These are phyloP conservation scores for Olyra latifolia DNA, from an alignment of 176 grass and related monocot genomes.

Conservation along the genomic window DNA sequence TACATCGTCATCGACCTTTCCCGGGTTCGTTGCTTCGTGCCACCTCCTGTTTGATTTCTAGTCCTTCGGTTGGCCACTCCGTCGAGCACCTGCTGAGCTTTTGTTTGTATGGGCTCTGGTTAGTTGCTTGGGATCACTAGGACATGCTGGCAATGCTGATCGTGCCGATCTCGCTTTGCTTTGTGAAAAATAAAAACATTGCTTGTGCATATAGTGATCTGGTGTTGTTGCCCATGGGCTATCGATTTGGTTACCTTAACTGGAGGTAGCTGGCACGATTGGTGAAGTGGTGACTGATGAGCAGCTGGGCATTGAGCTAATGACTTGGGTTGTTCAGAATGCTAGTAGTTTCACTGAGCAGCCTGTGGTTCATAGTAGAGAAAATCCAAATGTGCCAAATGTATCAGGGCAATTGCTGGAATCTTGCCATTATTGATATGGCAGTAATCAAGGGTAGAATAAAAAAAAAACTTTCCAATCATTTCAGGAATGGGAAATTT, in stretches of 20 bases:
- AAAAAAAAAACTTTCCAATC: neutral
- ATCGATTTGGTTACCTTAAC: neutral
- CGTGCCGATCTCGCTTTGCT: neutral
- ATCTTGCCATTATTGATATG: neutral
- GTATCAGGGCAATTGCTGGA: neutral
- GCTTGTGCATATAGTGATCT: neutral
- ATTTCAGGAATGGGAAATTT: neutral
- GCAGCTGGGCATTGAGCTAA: neutral
- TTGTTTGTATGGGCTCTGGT: neutral
- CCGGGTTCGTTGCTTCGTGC: conserved; percentile 45
- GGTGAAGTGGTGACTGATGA: conserved; percentile 1
- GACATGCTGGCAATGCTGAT: neutral
- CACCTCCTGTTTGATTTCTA: neutral
- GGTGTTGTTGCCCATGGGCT: neutral
- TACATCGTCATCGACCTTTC: conserved; percentile 92
- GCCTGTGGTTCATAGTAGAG: neutral
- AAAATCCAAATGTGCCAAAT: neutral
- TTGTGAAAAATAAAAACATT: neutral
- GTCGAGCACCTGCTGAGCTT: neutral
- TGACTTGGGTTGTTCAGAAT: neutral
- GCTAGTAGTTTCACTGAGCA: neutral
- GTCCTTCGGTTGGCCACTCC: neutral
- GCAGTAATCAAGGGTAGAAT: neutral
- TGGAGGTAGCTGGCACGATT: neutral
- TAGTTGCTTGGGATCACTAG: conserved; percentile 13